Conservation (phyloP, 345 rosid species). For the Bruguiera gymnorhiza region DNA sequence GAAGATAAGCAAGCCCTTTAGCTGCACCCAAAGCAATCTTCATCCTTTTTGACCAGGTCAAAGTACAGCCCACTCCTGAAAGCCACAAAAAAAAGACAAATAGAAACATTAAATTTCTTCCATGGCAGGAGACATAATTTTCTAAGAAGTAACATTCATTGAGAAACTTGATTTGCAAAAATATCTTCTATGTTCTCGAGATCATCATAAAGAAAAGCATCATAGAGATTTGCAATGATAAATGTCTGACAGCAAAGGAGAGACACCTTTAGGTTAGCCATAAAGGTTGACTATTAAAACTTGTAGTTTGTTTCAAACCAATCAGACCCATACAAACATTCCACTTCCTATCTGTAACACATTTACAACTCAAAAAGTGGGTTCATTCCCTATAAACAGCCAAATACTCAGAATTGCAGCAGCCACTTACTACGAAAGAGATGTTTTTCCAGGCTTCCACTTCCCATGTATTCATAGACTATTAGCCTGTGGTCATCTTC, state of each 20-base stretch:
- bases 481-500: conserved; percentile 90
- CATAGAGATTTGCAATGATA: too few relatives aligned
- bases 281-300: too few relatives aligned
- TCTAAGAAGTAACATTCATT: neutral
- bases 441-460: conserved; percentile 94
- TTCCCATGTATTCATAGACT: conserved; percentile 89
- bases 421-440: conserved; percentile 83
- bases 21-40: conserved; percentile 93
- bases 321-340: too few relatives aligned
- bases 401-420: neutral
- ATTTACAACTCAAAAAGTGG: neutral
- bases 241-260: too few relatives aligned
- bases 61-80: conserved; percentile 76
- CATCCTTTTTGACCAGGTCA: conserved; percentile 93
- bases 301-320: too few relatives aligned
- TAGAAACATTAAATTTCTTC: neutral
- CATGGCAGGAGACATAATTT: neutral
- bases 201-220: too few relatives aligned
- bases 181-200: too few relatives aligned
- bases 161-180: too few relatives aligned
- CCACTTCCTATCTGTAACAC: too few relatives aligned
- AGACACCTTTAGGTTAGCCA: too few relatives aligned
- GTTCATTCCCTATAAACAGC: neutral
- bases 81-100: conserved; percentile 22
- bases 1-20: conserved; percentile 94